Evolutionary conservation across 2,329 filamentous ascomycete genomes (phyloP).

Genomic region (Herpotrichia juniperi): DNA sequence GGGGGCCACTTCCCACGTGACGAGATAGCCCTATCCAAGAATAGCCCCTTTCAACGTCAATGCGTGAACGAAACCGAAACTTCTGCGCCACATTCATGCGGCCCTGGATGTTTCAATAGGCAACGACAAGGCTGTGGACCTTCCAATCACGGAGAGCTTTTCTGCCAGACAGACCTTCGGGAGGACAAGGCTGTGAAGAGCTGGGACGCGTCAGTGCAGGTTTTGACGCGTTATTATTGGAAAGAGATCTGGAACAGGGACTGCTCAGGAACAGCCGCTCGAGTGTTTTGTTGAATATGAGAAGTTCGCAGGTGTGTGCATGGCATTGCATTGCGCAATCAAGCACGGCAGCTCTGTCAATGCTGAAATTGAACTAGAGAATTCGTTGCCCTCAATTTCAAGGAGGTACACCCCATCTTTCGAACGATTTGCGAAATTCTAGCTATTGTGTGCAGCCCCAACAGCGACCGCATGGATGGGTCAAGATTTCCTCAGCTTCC

Average conservation of each 20-base stretch:
- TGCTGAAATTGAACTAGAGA: background rate
- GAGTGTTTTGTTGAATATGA: background rate
- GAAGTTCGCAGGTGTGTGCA: background rate
- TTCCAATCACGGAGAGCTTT: conserved; percentile 2
- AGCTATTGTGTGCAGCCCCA: too few relatives aligned
- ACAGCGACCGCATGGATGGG: too few relatives aligned
- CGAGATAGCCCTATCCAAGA: conserved; percentile 20
- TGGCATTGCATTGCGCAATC: background rate
- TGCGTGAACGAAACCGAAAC: conserved; percentile 5
- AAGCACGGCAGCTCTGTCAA: background rate
- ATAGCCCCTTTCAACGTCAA: conserved; percentile 17
- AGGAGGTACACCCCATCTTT: background rate
- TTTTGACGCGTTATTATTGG: background rate
- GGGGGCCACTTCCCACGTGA: conserved; percentile 10
- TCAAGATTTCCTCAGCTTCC: too few relatives aligned
- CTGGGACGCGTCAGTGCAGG: background rate
- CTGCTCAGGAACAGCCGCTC: background rate
- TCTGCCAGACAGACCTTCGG: conserved; percentile 4
- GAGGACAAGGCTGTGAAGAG: background rate
- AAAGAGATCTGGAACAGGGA: background rate
- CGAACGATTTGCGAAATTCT: too few relatives aligned
- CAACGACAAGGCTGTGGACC: background rate
- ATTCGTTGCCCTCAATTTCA: background rate
- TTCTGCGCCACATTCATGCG: conserved; percentile 6
- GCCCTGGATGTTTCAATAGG: conserved; percentile 10